These are phyloP conservation scores for Tagetes patula DNA, from an alignment of 129 eudicot species.

Conservation along the genomic window DNA sequence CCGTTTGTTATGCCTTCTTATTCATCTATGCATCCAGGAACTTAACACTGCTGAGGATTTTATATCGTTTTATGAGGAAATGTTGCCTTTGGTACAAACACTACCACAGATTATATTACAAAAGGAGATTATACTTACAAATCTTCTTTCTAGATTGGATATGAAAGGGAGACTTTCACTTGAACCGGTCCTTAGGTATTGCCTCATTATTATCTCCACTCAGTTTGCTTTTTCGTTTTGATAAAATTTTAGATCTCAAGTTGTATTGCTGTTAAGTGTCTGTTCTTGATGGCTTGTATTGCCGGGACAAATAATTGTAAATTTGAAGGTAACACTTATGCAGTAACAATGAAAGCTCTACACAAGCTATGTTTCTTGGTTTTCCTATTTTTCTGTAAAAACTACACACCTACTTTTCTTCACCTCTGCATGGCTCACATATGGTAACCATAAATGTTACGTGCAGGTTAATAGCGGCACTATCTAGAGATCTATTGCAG, in stretches of 20 bases:
- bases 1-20: neutral
- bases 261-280: neutral
- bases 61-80: constrained; percentile 85
- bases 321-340: neutral
- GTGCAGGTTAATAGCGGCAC: constrained; percentile 73
- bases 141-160: constrained; percentile 67
- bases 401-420: neutral
- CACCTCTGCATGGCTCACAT: neutral
- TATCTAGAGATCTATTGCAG: constrained; percentile 83
- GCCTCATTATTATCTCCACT: neutral
- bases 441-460: constrained; percentile 2
- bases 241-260: neutral
- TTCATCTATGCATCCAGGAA: constrained; percentile 49
- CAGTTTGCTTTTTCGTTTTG: neutral
- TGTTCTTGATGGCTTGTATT: neutral
- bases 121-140: constrained; percentile 60
- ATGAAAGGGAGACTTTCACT: constrained; percentile 73
- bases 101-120: constrained; percentile 71
- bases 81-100: constrained; percentile 80
- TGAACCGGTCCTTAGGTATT: constrained; percentile 80
- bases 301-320: neutral
- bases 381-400: neutral
- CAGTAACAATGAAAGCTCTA: neutral
- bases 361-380: neutral
- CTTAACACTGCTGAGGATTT: constrained; percentile 89